Conservation (phyloP, 106 monocot species). For the Dendrobium officinale region DNA sequence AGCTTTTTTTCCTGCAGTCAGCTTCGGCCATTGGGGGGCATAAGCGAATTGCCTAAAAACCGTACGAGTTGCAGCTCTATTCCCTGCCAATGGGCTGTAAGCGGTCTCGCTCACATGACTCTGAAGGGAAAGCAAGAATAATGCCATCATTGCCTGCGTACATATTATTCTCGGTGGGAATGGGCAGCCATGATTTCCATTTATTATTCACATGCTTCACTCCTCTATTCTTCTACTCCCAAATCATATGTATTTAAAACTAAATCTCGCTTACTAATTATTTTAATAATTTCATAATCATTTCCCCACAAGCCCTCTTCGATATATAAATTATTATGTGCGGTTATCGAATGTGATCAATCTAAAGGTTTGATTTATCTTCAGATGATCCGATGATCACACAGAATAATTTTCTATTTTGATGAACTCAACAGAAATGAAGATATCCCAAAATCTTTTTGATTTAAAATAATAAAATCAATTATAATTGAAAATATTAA, state of each 20-base stretch:
- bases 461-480: no score
- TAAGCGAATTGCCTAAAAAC: background rate
- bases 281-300: background rate
- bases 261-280: background rate
- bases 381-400: no score
- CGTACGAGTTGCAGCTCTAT: background rate
- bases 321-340: no score
- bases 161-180: background rate
- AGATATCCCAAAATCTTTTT: no score
- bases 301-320: no score
- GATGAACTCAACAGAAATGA: no score
- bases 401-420: no score
- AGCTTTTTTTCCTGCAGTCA: background rate
- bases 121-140: background rate
- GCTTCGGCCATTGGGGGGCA: background rate
- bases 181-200: slow-evolving; percentile 1
- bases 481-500: no score
- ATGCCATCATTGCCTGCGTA: background rate
- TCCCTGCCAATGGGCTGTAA: background rate
- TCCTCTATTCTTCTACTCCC: background rate
- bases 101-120: background rate
- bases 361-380: no score
- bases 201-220: background rate
- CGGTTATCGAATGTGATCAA: no score
- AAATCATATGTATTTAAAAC: background rate